phyloP scores from a whole-genome alignment of 2,329 filamentous ascomycete species.

The Neopestalotiopsis rosae region DNA sequence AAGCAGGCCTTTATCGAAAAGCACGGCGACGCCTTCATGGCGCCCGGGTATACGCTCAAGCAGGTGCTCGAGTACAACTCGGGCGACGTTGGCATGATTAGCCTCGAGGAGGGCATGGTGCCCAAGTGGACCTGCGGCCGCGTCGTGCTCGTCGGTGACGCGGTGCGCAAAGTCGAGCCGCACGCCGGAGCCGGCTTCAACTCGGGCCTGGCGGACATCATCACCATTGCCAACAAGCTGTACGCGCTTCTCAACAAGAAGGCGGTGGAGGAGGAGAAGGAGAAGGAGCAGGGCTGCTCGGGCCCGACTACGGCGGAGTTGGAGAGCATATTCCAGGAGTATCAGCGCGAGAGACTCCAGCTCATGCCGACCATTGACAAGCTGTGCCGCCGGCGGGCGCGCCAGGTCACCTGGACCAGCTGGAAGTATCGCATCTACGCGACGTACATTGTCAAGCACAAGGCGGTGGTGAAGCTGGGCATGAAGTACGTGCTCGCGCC shows the following conservation, averaged over 20 bases:
- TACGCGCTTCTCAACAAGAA: not conserved
- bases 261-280: too few relatives aligned
- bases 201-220: constrained; percentile 13
- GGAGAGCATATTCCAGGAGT: not conserved
- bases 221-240: constrained; percentile 13
- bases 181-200: constrained; percentile 14
- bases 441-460: constrained; percentile 1
- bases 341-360: constrained; percentile 5
- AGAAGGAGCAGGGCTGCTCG: not conserved
- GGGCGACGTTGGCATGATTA: constrained; percentile 1
- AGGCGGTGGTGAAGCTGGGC: not conserved
- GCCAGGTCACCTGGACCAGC: constrained; percentile 12
- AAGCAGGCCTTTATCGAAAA: constrained; percentile 7
- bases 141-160: constrained; percentile 15
- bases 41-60: not conserved
- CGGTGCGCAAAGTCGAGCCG: constrained; percentile 14
- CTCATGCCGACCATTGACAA: not conserved
- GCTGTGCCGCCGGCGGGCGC: constrained; percentile 1
- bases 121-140: constrained; percentile 5
- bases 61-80: not conserved
- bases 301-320: constrained; percentile 1
- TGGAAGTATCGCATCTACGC: not conserved
- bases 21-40: constrained; percentile 9
- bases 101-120: constrained; percentile 14
- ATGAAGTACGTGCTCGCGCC: constrained; percentile 10